Evolutionary conservation across 805 yeast genomes (phyloP), one percentile per base, ranked within the genome.

Genomic region (Wickerhamiella spandovensis): DNA sequence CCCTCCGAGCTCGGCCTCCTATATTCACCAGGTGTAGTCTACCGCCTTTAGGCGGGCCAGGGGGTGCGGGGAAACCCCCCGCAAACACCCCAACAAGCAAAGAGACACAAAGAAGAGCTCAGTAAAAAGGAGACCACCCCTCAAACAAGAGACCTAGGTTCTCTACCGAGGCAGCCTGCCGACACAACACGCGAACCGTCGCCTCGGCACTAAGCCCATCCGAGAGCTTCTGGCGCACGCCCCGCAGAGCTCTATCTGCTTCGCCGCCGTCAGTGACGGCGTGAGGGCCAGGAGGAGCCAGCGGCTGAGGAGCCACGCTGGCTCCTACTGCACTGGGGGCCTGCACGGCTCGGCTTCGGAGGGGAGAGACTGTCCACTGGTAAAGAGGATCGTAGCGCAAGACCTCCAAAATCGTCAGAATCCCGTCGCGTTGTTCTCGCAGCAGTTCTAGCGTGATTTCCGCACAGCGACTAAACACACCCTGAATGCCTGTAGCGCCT

Each of bases 331-430:
- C 20, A 20, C 22, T 20, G 8, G 17, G 23, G 10, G 41, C 38
- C 39, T 55, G 47, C 22, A 23, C 18, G n/a, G 37, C 28, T 12
- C 42, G 13, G 59, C 72, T 75, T 49, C 82, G 64, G 17, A 86
- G 65, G 1, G 95, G 94, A 0, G 96, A 84, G 45, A 88, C 70
- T 0, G 84, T 78, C 97, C 98, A 92, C 1, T 86, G 76, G 60
- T 90, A 89, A 50, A 92, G 72, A 0, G 98, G 97, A 71, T 92
- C 99, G 75, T 92, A 87, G 58, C 82, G 73, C 54, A 92, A 67
- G 4, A 90, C 95, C 58, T 89, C 90, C 50, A 92, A 67, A 30
- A 92, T 84, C 28, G 92, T 82, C 64, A 81, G 66, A 25, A 94
- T 85, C 56, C 80, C 81, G 25, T 79, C 84, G 35, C 71, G 70